Evolutionary conservation across 768 basidiomycete species (phyloP), one percentile per base, ranked within the genome.

Genomic region (Podaxis rugospora): DNA sequence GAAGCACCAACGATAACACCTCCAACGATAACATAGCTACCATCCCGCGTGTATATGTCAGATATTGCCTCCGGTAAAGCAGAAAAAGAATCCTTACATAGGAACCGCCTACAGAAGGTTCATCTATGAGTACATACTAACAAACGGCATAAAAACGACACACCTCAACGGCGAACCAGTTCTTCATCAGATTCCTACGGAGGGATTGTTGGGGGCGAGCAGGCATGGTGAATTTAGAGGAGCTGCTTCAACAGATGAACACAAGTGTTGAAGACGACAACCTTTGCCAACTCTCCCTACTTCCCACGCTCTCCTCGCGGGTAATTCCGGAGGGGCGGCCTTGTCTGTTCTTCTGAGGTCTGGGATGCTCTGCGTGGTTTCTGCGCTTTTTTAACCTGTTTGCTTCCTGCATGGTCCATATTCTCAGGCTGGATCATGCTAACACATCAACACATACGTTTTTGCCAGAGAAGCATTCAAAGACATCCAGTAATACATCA

Each of bases 131-230:
- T 51, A 27, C 27, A 27, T 27, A 23, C n/a, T 13, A 37, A 18
- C 65, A 60, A 53, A 28, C 23, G 44, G 35, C 40, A 11, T 50
- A 55, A 21, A 51, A 32, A 32, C 46, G 59, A 73, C 77, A 16
- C 55, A 86, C 87, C 84, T 90, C 89, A 66, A 88, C 76, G 76
- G 89, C 88, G 68, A 80, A 86, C 87, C 87, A 89, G 74, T 89
- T 79, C 73, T 79, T 85, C 80, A 85, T 78, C 64, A 83, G 74
- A 21, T 66, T 57, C 63, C 69, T 79, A 62, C 78, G 78, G 51
- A 77, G 62, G 40, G 47, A 13, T 51, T 71, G 71, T 7, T 59
- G 55, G 25, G 65, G 66, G 42, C 28, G 40, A 28, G 61, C 52
- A 57, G 66, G 51, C 67, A 69, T 71, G 37, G 65, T 68, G 57